Percentiles rank a stretch among this genome's conserved stretches.
Conservation (phyloP, 2,329 filamentous ascomycete genomes). For the Albophoma yamanashiensis region DNA sequence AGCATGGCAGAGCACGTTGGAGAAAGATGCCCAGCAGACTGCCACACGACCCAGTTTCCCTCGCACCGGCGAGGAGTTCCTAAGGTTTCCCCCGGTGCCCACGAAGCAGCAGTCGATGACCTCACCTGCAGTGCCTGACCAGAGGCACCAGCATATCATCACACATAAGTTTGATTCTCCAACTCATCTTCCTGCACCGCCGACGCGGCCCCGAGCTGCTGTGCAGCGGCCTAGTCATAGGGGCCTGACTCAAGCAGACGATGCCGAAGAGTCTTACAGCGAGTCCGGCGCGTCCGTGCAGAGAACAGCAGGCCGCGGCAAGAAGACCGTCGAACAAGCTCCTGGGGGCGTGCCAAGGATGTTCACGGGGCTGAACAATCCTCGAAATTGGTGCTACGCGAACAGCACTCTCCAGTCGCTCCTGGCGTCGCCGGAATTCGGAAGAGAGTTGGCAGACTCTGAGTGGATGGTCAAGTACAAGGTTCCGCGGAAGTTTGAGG, state of each 20-base stretch:
- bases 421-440: slow-evolving; percentile 61
- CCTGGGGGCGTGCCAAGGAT: slow-evolving; percentile 19
- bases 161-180: slow-evolving; percentile 28
- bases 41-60: slow-evolving; percentile 45
- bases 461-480: slow-evolving; percentile 54
- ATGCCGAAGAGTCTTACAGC: slow-evolving; percentile 22
- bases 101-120: slow-evolving; percentile 51
- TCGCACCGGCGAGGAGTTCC: slow-evolving; percentile 71
- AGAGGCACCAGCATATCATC: slow-evolving; percentile 15
- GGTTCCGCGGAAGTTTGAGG: slow-evolving; percentile 53
- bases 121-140: slow-evolving; percentile 20
- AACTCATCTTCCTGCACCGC: slow-evolving; percentile 43
- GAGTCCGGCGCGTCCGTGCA: slow-evolving; percentile 25
- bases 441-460: slow-evolving; percentile 48
- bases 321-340: slow-evolving; percentile 29
- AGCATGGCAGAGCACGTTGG: slow-evolving; percentile 68
- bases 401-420: slow-evolving; percentile 83
- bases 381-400: slow-evolving; percentile 79
- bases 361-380: slow-evolving; percentile 63
- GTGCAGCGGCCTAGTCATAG: slow-evolving; percentile 66
- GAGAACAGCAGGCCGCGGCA: slow-evolving; percentile 25
- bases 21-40: slow-evolving; percentile 46
- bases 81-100: slow-evolving; percentile 67
- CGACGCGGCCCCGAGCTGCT: slow-evolving; percentile 56
- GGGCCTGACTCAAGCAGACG: slow-evolving; percentile 45